phyloP scores from a whole-genome alignment of 129 eudicot species.

The Flaveria brownii region DNA sequence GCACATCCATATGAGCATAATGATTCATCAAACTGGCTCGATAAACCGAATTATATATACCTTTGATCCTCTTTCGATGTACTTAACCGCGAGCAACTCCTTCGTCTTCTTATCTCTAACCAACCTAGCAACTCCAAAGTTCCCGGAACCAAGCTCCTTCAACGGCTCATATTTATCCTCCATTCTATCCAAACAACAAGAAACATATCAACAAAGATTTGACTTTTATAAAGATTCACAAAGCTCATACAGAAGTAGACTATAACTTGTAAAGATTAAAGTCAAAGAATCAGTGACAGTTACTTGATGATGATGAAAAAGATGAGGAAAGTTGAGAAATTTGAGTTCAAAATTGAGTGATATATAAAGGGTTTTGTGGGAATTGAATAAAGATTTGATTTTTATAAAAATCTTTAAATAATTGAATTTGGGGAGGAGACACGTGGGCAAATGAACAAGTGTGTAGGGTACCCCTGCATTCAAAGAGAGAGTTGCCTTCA shows the following conservation, averaged over 20 bases:
- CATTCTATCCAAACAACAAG: too few relatives aligned
- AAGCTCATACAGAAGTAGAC: too few relatives aligned
- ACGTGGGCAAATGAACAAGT: constrained; percentile 35
- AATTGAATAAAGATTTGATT: too few relatives aligned
- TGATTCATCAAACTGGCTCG: background rate
- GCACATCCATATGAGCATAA: constrained; percentile 12
- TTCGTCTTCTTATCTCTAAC: constrained; percentile 58
- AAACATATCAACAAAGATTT: constrained; percentile 8
- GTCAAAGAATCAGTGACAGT: too few relatives aligned
- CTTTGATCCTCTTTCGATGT: constrained; percentile 69
- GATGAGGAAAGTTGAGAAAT: too few relatives aligned
- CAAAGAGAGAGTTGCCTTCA: constrained; percentile 40
- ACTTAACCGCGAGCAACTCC: constrained; percentile 69
- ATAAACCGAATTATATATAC: constrained; percentile 19
- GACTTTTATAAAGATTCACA: constrained; percentile 10
- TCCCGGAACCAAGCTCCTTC: too few relatives aligned
- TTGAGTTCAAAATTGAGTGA: too few relatives aligned
- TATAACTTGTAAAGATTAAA: too few relatives aligned
- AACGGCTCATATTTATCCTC: too few relatives aligned
- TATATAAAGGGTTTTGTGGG: too few relatives aligned
- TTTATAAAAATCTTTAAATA: constrained; percentile 14
- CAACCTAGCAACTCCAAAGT: constrained; percentile 58
- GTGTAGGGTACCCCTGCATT: constrained; percentile 32
- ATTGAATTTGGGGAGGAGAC: constrained; percentile 27
- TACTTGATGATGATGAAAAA: background rate